These are phyloP conservation scores for Parsonsia alboflavescens DNA, from an alignment of 257 asterid species.

Conservation along the genomic window DNA sequence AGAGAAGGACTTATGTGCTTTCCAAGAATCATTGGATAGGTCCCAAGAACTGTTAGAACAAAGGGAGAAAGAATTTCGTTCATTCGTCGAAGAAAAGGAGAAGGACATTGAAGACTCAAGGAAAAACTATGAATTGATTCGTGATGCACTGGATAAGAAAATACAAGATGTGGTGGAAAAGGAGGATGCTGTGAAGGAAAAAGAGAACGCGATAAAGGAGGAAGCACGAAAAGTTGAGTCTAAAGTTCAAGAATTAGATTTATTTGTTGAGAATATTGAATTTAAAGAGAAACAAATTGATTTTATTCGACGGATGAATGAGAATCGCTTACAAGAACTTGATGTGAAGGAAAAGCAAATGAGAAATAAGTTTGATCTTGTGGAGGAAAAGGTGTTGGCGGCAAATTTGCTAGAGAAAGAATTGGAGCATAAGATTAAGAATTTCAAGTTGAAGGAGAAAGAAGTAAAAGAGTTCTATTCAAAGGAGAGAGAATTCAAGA, in stretches of 20 bases:
- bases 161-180: slow-evolving; percentile 18
- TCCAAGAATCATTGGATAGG: slow-evolving; percentile 16
- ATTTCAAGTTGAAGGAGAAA: background rate
- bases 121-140: slow-evolving; percentile 6
- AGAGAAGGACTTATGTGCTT: slow-evolving; percentile 6
- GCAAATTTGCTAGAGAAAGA: background rate
- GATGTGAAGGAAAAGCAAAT: slow-evolving; percentile 29
- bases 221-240: slow-evolving; percentile 9
- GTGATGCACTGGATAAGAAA: slow-evolving; percentile 24
- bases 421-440: background rate
- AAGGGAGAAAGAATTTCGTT: slow-evolving; percentile 11
- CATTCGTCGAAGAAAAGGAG: background rate
- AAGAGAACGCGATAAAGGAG: slow-evolving; percentile 14
- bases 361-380: slow-evolving; percentile 15
- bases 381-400: slow-evolving; percentile 5
- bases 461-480: background rate
- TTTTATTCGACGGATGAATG: slow-evolving; percentile 10
- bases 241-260: background rate
- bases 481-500: background rate
- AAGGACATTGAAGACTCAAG: slow-evolving; percentile 19
- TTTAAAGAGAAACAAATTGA: slow-evolving; percentile 29
- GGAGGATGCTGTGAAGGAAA: slow-evolving; percentile 16
- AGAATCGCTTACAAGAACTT: slow-evolving; percentile 18
- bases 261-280: slow-evolving; percentile 17
- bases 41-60: slow-evolving; percentile 8